Evolutionary conservation across 2,329 filamentous ascomycete genomes (phyloP), one percentile per base, ranked within the genome.

Genomic region (Trichoderma brevicompactum): DNA sequence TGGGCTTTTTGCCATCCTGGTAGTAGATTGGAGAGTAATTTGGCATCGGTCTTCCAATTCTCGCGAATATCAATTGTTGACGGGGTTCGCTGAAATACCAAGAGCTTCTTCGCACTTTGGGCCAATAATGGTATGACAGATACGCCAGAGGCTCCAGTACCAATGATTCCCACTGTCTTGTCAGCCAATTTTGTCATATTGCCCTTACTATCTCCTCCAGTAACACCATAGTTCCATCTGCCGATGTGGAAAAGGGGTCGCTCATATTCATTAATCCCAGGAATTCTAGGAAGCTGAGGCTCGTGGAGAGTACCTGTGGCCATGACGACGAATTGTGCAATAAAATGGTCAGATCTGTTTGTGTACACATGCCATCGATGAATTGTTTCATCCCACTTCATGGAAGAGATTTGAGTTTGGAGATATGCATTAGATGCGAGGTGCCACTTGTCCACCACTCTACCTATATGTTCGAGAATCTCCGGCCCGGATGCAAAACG

Each of bases 1-100:
- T 28, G 23, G 5, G 23, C 23, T 28, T 5, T 28, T 28, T 28
- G 23, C 23, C 23, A 28, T 28, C 23, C 23, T 28, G 23, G 23
- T 28, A 28, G 23, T 28, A 28, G 23, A 3, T 5, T 28, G 23
- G 23, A 5, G 23, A 28, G 23, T 28, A 28, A 28, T 3, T 76
- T 74, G 0, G 74, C 73, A 48, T 84, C 79, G 0, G 80, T 85
- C 1, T 72, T 64, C 5, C 72, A 69, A 56, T 82, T 75, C 15
- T 70, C 76, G 9, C 81, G 78, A 17, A 70, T 68, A 23, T 76
- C 76, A 5, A 83, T 75, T 0, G 74, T 73, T 1, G 79, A 77
- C 3, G 84, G 83, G 2, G 85, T 87, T 2, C 85, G 80, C 70
- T 87, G 84, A 70, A 87, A 79, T n/a, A 87, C 83, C 67, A 80